phyloP scores from a whole-genome alignment of 2,329 filamentous ascomycete genomes.

The Emmonsiellopsis sp. region DNA sequence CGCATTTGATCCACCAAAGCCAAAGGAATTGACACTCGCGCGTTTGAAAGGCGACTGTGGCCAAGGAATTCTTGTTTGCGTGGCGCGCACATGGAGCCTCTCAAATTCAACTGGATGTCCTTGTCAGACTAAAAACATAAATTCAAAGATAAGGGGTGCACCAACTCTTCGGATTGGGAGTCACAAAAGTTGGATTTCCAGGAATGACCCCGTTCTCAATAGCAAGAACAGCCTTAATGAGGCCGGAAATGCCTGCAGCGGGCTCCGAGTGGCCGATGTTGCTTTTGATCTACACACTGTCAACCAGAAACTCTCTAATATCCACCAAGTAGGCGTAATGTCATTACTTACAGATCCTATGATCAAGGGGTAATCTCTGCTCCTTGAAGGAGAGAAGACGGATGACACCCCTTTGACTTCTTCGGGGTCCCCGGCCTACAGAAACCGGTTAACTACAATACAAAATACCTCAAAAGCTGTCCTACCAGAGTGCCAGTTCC shows the following conservation, averaged over 20 bases:
- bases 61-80: conserved; percentile 14
- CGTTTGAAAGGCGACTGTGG: conserved; percentile 10
- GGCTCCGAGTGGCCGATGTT: conserved; percentile 10
- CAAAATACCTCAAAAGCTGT: conserved; percentile 1
- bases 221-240: conserved; percentile 12
- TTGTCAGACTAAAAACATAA: background rate
- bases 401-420: background rate
- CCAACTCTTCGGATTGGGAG: conserved; percentile 8
- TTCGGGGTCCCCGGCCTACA: conserved; percentile 1
- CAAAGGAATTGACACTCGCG: conserved; percentile 16
- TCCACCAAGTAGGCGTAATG: background rate
- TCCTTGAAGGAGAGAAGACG: background rate
- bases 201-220: conserved; percentile 11
- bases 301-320: background rate
- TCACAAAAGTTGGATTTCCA: conserved; percentile 3
- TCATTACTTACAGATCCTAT: conserved; percentile 5
- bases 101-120: conserved; percentile 3
- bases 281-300: background rate
- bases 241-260: conserved; percentile 6
- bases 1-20: conserved; percentile 11
- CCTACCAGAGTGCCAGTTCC: conserved; percentile 7
- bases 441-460: background rate
- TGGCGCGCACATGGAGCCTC: conserved; percentile 7
- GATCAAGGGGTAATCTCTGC: background rate
- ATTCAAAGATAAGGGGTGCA: conserved; percentile 17